phyloP scores from a whole-genome alignment of 805 yeast species.

The Lachancea quebecensis region DNA sequence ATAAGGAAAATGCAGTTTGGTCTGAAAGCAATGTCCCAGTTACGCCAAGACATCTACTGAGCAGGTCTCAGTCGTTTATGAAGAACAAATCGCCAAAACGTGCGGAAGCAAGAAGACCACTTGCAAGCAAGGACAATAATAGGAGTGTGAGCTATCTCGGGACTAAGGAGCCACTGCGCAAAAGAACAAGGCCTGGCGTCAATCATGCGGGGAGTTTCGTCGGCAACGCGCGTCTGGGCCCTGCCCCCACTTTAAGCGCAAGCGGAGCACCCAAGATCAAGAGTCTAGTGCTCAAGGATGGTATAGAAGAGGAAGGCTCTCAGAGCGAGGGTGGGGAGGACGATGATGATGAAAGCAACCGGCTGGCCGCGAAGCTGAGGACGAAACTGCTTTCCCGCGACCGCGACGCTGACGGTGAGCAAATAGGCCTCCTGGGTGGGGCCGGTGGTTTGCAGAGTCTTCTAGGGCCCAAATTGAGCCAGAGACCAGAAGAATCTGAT shows the following conservation, averaged over 20 bases:
- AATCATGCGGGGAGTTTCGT: constrained; percentile 11
- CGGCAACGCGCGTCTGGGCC: constrained; percentile 3
- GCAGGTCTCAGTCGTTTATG: constrained; percentile 18
- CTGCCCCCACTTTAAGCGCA: constrained; percentile 19
- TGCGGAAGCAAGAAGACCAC: constrained; percentile 19
- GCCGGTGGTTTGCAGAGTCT: constrained; percentile 14
- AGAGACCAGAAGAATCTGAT: constrained; percentile 10
- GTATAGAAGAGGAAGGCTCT: constrained; percentile 12
- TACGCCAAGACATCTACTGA: constrained; percentile 23
- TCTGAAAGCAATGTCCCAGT: constrained; percentile 11
- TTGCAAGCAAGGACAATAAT: constrained; percentile 30
- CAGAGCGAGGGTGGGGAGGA: constrained; percentile 9
- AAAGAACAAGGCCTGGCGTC: constrained; percentile 7
- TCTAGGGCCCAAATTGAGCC: constrained; percentile 10
- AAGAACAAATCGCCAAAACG: constrained; percentile 10
- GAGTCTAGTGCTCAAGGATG: constrained; percentile 28
- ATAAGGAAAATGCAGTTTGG: constrained; percentile 9
- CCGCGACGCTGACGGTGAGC: constrained; percentile 10
- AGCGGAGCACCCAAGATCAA: constrained; percentile 23
- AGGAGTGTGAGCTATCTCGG: constrained; percentile 12
- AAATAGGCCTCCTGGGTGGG: constrained; percentile 10
- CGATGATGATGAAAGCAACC: constrained; percentile 15
- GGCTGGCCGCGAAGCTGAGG: constrained; percentile 19
- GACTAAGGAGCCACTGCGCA: not conserved
- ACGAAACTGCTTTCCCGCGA: constrained; percentile 1